Base-by-base conservation (phyloP, 148 eudicot species). In the Vaccinium darrowii region DNA sequence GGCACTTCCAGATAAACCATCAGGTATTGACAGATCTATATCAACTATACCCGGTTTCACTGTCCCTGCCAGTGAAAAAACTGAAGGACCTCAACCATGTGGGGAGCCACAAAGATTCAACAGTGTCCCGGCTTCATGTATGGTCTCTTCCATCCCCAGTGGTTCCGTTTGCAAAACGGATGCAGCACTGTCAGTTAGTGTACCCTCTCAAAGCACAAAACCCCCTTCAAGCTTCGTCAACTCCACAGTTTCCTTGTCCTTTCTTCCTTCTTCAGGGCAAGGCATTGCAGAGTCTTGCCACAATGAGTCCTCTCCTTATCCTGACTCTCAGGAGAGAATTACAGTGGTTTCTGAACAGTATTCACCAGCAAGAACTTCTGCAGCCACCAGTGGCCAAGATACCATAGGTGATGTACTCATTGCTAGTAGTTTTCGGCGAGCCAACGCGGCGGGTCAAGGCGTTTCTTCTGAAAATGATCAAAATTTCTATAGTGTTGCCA, bases 1-100 rank as follows among this genome's bases (percentile, higher is more conserved):
- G 57, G 92, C 95, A 83, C 98, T 95, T 89, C 96, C 98, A 43
- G 93, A 90, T 84, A 91, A 92, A 86, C 81, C 95, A 77, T 91
- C 91, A 60, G 85, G 88, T 60, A 89, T 93, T 76, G 93, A 88
- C 54, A 90, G 94, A 82, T 94, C 98, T 75, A 95, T 97, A 86
- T 94, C 99, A 78, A 89, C 87, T 54, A 90, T 97, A 39, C 93
- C 98, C 50, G 93, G 93, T 73, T 88, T 91, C 69, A 84, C 86
- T 36, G 82, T 84, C 87, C 89, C 93, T 85, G 77, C 85, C 82
- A 80, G 81, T 83, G 95, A 89, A 14, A 93, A 88, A 85, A 79
- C 87, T 71, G 84, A 58, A 58, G 87, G 82, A 77, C 88, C 86
- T 81, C 89, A 87, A 84, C 71, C 90, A 50, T 85, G 56, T 57